phyloP scores from a whole-genome alignment of 352 stramenopile species.

The Pythium aphanidermatum region DNA sequence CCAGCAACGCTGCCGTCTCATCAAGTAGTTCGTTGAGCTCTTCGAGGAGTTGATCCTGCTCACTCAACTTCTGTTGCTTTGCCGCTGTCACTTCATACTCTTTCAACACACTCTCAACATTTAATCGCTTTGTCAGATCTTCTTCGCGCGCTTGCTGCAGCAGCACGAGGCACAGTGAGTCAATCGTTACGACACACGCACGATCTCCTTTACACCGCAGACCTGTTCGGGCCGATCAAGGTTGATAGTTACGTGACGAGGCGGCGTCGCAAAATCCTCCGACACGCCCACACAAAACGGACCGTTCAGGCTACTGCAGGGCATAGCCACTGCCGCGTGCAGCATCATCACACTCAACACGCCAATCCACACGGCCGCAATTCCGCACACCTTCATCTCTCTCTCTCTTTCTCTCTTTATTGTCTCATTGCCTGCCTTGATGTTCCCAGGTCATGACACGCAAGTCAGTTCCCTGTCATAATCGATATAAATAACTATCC shows the following conservation, averaged over 20 bases:
- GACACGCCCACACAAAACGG: slow-evolving; percentile 39
- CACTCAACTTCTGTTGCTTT: slow-evolving; percentile 7
- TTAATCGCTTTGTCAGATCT: slow-evolving; percentile 34
- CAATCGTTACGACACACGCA: background rate
- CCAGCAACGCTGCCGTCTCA: slow-evolving; percentile 32
- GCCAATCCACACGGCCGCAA: slow-evolving; percentile 2
- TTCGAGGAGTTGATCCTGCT: slow-evolving; percentile 33
- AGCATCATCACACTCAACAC: background rate
- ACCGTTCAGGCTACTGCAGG: slow-evolving; percentile 67
- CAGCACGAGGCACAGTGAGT: background rate
- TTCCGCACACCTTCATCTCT: too few relatives aligned
- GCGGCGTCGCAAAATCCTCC: slow-evolving; percentile 24
- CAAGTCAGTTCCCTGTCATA: slow-evolving; percentile 8
- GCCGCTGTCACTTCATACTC: slow-evolving; percentile 48
- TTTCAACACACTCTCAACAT: slow-evolving; percentile 61
- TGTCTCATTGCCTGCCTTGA: too few relatives aligned
- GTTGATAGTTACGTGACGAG: slow-evolving; percentile 31
- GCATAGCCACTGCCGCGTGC: background rate
- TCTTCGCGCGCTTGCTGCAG: slow-evolving; percentile 18
- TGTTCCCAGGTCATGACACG: too few relatives aligned
- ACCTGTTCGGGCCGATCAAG: slow-evolving; percentile 42
- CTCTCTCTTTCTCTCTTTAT: too few relatives aligned
- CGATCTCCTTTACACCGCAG: too few relatives aligned
- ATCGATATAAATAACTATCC: slow-evolving; percentile 5
- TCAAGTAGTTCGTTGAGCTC: slow-evolving; percentile 49